A percentile compares a stretch with the other conserved stretches of the same genome.
Conservation (phyloP, 2,329 filamentous ascomycete genomes). For the Talaromyces atroroseus region DNA sequence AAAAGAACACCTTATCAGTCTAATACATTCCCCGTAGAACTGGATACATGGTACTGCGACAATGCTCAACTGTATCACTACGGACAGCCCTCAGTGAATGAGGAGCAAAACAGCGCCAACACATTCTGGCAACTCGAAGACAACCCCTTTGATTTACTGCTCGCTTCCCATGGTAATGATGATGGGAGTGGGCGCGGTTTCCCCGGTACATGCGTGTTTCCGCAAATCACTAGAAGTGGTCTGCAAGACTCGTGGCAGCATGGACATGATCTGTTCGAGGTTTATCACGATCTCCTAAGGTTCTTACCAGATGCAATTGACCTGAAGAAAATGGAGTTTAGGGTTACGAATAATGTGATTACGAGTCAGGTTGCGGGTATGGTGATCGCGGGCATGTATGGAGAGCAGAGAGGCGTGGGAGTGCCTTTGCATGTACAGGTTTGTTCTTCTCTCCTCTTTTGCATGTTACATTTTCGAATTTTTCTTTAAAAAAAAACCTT, state of each 20-base stretch:
- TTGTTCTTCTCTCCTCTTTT: not conserved
- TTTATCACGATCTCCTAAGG: slow-evolving; percentile 64
- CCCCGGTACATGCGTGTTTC: slow-evolving; percentile 71
- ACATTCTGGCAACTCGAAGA: slow-evolving; percentile 62
- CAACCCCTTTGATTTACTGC: slow-evolving; percentile 58
- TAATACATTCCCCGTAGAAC: slow-evolving; percentile 70
- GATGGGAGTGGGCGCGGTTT: slow-evolving; percentile 48
- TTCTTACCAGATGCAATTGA: slow-evolving; percentile 57
- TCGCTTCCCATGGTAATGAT: slow-evolving; percentile 39
- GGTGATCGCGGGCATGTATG: slow-evolving; percentile 66
- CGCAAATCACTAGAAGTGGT: slow-evolving; percentile 68
- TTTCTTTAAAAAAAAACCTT: no score
- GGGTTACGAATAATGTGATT: slow-evolving; percentile 77
- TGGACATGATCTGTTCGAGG: slow-evolving; percentile 68
- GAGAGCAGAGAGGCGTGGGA: slow-evolving; percentile 30
- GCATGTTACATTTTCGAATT: not conserved
- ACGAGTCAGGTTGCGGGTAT: slow-evolving; percentile 75
- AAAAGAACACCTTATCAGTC: slow-evolving; percentile 75
- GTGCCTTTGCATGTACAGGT: slow-evolving; percentile 49
- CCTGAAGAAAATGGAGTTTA: slow-evolving; percentile 52
- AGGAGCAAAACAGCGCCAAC: slow-evolving; percentile 41
- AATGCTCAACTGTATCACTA: slow-evolving; percentile 67
- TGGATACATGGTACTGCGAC: slow-evolving; percentile 67
- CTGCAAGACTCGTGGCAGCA: slow-evolving; percentile 71
- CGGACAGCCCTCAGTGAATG: slow-evolving; percentile 47